Percentiles rank a stretch among this genome's conserved stretches.
These are phyloP conservation scores for Hydnomerulius pinastri DNA, from an alignment of 768 basidiomycete species.

Conservation along the genomic window DNA sequence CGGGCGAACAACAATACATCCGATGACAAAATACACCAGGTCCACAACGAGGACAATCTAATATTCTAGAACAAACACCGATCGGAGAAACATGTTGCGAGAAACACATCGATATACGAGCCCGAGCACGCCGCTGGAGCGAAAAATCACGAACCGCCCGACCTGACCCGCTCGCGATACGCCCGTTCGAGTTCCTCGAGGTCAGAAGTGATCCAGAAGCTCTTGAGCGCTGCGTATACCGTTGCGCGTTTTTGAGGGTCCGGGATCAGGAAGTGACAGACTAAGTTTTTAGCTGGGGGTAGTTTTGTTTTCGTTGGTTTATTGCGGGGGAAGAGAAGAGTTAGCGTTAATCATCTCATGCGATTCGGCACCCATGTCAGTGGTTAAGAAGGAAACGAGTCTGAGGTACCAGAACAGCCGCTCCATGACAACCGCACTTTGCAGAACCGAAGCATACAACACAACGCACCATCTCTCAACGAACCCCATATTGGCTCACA, in stretches of 20 bases:
- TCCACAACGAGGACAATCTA: background rate
- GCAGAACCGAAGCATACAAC: background rate
- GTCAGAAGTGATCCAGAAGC: constrained; percentile 69
- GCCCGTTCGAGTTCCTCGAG: constrained; percentile 58
- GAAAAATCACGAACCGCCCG: constrained; percentile 11
- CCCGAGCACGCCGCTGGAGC: background rate
- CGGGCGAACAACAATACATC: background rate
- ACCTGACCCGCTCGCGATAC: constrained; percentile 56
- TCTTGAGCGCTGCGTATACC: constrained; percentile 58
- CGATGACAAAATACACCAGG: background rate
- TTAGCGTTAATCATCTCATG: background rate
- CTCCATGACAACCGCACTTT: background rate
- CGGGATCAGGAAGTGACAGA: constrained; percentile 60
- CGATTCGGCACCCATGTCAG: background rate
- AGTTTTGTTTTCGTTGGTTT: too few species aligned
- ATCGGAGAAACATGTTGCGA: too few species aligned
- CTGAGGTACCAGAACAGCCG: too few species aligned
- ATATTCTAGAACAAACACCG: background rate
- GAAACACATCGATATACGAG: too few species aligned
- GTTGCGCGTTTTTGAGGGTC: constrained; percentile 62
- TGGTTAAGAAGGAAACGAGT: background rate
- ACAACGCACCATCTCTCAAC: constrained; percentile 58
- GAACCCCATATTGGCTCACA: constrained; percentile 53
- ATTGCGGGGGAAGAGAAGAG: background rate
- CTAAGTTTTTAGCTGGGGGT: constrained; percentile 61